Evolutionary conservation across 1,284 basidiomycete genomes (phyloP), one percentile per base, ranked within the genome.

Genomic region (Wolfiporia cocos): DNA sequence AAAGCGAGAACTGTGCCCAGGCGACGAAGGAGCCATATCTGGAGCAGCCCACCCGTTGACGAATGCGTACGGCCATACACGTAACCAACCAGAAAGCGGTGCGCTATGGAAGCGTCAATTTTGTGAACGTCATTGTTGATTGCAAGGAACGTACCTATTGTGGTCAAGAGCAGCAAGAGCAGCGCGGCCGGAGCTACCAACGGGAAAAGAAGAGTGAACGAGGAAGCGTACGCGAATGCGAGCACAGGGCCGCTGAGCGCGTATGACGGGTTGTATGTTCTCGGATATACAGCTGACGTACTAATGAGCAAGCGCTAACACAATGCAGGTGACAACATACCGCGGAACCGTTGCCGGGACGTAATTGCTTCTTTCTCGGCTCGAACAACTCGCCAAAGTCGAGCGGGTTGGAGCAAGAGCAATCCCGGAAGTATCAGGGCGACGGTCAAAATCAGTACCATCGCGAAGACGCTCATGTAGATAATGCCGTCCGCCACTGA

Each of bases 301-400:
- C n/a, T 36, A 36, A 42, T 45, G 7, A 31, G 17, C 34, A 29
- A 42, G 19, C 11, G 43, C 49, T 17, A 48, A 40, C 29, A 41
- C 34, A 22, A 43, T 38, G 33, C 15, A 17, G 23, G 38, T 6
- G 3, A 21, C 2, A 28, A 61, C 76, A 49, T 53, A 86, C 86
- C 77, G 67, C 86, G 65, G 65, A 89, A 90, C n/a, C 74, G 68
- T 58, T 89, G 81, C 21, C 88, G 70, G 29, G 88, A 87, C 7
- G 87, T 91, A 21, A 82, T 52, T 4, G 82, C 79, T 19, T 67
- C 65, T 44, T 66, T 71, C 53, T 81, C 74, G 3, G 70, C 68
- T 23, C 68, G 65, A 20, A 78, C 46, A 24, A 82, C 73, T 42
- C 60, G 67, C 69, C 74, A 74, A 12, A 89, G 62, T 31, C 78